Percentiles rank a stretch among this genome's conserved stretches.
Evolutionary conservation across 2,329 filamentous ascomycete genomes (phyloP).

Genomic region (Pyrenophora seminiperda): DNA sequence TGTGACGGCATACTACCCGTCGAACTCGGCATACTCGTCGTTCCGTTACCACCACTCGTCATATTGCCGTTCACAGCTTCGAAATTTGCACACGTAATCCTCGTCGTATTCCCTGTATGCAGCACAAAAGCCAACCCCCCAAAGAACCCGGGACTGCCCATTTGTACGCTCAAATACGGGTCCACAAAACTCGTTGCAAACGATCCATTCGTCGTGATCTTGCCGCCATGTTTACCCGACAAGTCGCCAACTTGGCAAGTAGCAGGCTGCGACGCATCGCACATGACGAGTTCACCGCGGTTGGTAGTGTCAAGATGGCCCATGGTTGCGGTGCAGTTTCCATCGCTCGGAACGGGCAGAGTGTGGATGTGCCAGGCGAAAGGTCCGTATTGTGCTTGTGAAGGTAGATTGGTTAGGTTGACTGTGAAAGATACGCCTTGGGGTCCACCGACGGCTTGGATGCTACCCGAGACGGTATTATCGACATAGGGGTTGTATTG

Average conservation of each 20-base stretch:
- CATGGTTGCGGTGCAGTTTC: constrained; percentile 48
- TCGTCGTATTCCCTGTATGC: constrained; percentile 56
- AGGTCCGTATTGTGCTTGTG: constrained; percentile 24
- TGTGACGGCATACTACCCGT: constrained; percentile 15
- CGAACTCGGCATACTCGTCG: constrained; percentile 5
- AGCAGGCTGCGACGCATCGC: constrained; percentile 37
- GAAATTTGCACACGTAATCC: constrained; percentile 62
- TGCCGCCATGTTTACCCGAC: constrained; percentile 50
- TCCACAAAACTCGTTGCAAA: constrained; percentile 51
- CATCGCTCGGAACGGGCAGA: constrained; percentile 40
- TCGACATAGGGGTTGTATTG: constrained; percentile 32
- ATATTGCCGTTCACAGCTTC: constrained; percentile 21
- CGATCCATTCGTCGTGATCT: constrained; percentile 34
- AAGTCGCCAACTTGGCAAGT: constrained; percentile 51
- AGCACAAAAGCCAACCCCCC: constrained; percentile 60
- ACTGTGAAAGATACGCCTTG: constrained; percentile 47
- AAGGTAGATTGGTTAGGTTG: constrained; percentile 47
- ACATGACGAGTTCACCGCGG: constrained; percentile 42
- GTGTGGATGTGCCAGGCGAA: constrained; percentile 49
- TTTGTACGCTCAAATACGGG: constrained; percentile 54
- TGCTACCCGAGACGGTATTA: constrained; percentile 34
- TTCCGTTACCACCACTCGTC: constrained; percentile 8
- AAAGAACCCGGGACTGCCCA: constrained; percentile 52
- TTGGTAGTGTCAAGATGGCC: constrained; percentile 48
- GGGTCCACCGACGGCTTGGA: constrained; percentile 38